Evolutionary conservation across 306 rosid genomes (phyloP), one percentile per base, ranked within the genome.

Genomic region (Vigna unguiculata): DNA sequence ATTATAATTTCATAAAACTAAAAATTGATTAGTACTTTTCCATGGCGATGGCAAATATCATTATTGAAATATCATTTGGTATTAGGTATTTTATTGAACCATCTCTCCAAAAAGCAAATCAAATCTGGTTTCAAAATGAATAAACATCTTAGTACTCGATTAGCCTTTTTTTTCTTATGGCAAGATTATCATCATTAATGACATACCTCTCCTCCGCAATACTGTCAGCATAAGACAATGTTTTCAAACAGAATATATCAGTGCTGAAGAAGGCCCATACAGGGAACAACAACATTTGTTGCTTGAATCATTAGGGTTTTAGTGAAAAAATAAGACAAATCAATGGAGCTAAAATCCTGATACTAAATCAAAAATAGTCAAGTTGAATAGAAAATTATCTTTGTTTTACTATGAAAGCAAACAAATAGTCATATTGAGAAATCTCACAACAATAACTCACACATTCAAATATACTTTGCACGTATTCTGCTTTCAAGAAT

Each of bases 171-270:
- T 47, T 60, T 43, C 17, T 57, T 10, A 72, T 49, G 63, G 51
- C 48, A 45, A 52, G 55, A 71, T 22, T 76, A 72, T 67, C 47
- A 34, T n/a, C 25, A 62, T 34, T n/a, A 25, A 19, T 6, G 20
- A 47, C 49, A 70, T 91, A 93, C 98, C 97, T 89, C 82, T 96
- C 99, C 83, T 96, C 99, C 5, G 99, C 98, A 22, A 96, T 88
- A 78, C 94, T 89, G 76, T 96, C 97, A 7, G 89, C 89, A 83
- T 96, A 96, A 83, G 88, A n/a, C n/a, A 78, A 96, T 87, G 71
- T 92, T 82, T 84, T 98, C 99, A 68, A 96, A 96, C 38, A 96
- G 61, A 72, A 87, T 83, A 25, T 25, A 3, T 25, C 4, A 69
- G 97, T 93, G 86, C 98, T 96, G 46, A 88, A 69, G 80, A 93